Conservation (phyloP, 2,329 filamentous ascomycete genomes). For the Xylariaceae sp. region DNA sequence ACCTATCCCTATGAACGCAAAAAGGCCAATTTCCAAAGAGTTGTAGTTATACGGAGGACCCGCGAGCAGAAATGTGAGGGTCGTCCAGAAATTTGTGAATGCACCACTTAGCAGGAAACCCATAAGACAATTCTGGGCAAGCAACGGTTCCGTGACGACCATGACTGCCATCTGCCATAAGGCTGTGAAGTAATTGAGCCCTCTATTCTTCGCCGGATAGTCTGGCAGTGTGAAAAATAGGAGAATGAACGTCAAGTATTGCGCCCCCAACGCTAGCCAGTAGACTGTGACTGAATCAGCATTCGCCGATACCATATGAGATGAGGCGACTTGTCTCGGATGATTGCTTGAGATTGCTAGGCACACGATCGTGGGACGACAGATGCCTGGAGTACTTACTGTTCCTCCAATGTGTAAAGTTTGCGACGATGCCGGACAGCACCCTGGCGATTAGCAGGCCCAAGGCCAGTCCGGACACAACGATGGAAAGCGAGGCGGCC, state of each 20-base stretch:
- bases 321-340: too few relatives aligned
- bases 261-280: conserved; percentile 61
- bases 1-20: conserved; percentile 70
- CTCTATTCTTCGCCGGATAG: conserved; percentile 61
- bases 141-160: conserved; percentile 53
- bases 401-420: conserved; percentile 61
- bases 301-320: too few relatives aligned
- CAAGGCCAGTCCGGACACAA: conserved; percentile 61
- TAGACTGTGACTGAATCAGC: conserved; percentile 40
- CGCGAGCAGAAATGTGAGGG: conserved; percentile 73
- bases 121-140: conserved; percentile 56
- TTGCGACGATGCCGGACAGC: conserved; percentile 63
- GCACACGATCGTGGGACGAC: too few relatives aligned
- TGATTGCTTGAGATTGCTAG: too few relatives aligned
- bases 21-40: conserved; percentile 68
- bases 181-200: conserved; percentile 56
- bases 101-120: conserved; percentile 42
- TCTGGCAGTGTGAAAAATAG: conserved; percentile 67
- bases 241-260: conserved; percentile 58
- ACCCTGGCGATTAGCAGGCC: conserved; percentile 66
- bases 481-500: conserved; percentile 60
- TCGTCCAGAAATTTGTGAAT: conserved; percentile 67
- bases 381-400: conserved; percentile 18
- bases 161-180: conserved; percentile 58
- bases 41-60: conserved; percentile 65